Evolutionary conservation across 164 flowering plant genomes (phyloP).

Genomic region (Macadamia tetraphylla): DNA sequence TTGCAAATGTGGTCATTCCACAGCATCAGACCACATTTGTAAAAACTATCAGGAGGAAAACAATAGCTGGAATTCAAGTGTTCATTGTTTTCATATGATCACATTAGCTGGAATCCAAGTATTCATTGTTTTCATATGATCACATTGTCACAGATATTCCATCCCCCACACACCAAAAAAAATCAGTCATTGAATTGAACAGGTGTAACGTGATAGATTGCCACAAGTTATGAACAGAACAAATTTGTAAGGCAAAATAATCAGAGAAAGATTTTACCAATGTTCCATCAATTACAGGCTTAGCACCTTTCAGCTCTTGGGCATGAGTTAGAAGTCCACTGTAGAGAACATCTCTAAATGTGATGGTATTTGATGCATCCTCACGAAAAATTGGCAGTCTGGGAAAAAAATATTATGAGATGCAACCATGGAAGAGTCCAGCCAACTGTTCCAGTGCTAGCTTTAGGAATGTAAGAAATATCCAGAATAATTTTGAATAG

Average conservation of each 20-base stretch:
- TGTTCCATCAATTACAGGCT: constrained; percentile 64
- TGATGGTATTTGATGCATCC: constrained; percentile 30
- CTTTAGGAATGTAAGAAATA: neutral
- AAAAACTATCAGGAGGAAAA: neutral
- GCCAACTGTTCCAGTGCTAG: neutral
- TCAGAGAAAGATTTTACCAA: constrained; percentile 37
- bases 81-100: too few species aligned
- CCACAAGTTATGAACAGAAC: neutral
- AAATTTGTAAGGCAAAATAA: neutral
- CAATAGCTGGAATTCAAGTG: neutral
- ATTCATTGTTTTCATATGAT: too few species aligned
- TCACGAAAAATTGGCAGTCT: constrained; percentile 59
- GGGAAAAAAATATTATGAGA: constrained; percentile 16
- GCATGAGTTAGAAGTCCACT: constrained; percentile 49
- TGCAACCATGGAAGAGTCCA: neutral
- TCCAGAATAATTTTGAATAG: neutral
- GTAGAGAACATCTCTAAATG: constrained; percentile 43
- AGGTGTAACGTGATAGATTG: neutral
- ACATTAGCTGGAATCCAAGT: too few species aligned
- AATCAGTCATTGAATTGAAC: neutral
- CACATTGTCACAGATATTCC: too few species aligned
- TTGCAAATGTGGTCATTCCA: too few species aligned
- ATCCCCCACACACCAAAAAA: neutral
- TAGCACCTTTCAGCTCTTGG: constrained; percentile 53
- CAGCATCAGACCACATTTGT: neutral